These are phyloP conservation scores for Torulaspora quercuum DNA, from an alignment of 805 yeast genomes.

Conservation along the genomic window DNA sequence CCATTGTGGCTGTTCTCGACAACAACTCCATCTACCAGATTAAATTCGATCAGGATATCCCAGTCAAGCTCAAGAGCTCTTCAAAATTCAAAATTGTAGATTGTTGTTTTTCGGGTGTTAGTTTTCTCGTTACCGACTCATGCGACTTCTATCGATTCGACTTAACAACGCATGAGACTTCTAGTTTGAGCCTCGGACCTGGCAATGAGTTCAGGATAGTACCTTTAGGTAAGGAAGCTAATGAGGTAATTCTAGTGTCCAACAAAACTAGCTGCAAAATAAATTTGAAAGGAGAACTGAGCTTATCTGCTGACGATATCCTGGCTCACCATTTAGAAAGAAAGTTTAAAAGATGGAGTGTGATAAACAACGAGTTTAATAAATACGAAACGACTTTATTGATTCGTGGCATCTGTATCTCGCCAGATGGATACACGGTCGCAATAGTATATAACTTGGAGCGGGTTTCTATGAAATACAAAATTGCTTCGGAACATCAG, in stretches of 20 bases:
- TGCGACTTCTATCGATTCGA: conserved; percentile 19
- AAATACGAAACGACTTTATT: conserved; percentile 30
- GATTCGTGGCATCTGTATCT: conserved; percentile 30
- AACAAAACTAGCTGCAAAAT: conserved; percentile 21
- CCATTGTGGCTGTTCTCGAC: conserved; percentile 18
- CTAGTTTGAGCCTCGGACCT: conserved; percentile 10
- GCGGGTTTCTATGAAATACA: conserved; percentile 30
- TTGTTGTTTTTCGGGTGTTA: conserved; percentile 14
- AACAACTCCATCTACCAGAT: conserved; percentile 28
- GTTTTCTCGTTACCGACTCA: conserved; percentile 17
- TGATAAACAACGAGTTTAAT: conserved; percentile 24
- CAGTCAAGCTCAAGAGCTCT: conserved; percentile 9
- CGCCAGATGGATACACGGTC: conserved; percentile 32
- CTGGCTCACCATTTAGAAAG: conserved; percentile 29
- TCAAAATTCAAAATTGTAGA: conserved; percentile 27
- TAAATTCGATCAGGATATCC: not conserved
- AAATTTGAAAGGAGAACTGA: conserved; percentile 15
- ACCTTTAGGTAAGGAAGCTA: conserved; percentile 15
- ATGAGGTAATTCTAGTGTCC: conserved; percentile 21
- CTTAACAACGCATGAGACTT: conserved; percentile 3
- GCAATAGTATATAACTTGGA: conserved; percentile 31
- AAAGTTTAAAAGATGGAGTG: conserved; percentile 32
- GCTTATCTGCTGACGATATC: conserved; percentile 19
- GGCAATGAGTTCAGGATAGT: conserved; percentile 24
- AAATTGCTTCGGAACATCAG: conserved; percentile 29